Base-by-base conservation (phyloP, 2,329 filamentous ascomycete species). In the Podosphaera fusca region DNA sequence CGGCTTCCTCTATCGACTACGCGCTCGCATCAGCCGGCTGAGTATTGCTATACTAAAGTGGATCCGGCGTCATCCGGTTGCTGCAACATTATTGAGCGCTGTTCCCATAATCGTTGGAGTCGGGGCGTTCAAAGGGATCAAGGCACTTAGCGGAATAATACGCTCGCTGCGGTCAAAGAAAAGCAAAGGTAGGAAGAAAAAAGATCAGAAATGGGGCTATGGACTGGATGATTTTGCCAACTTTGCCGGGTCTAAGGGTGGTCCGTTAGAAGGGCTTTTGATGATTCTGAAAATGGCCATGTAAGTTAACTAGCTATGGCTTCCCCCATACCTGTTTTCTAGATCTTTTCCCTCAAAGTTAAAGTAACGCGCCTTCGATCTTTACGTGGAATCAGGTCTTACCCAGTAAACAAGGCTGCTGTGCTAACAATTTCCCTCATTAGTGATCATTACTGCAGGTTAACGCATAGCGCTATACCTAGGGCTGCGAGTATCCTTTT, bases 381-480 rank as follows among this genome's bases (percentile, higher is more conserved):
- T 42, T 47, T 40, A 5, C 14, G 3, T 29, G 53, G 30, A 29
- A n/a, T 10, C 21, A 30, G 30, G 21, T 2, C 9, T 31, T 33
- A n/a, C 29, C 47, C 7, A n/a, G 47, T 34, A 34, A 50, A 12
- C 9, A 3, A 29, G 34, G 10, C 36, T 46, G 21, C 35, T n/a
- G 49, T 54, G 45, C 33, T 59, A 50, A 59, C 30, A 40, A 10
- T 30, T 30, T 7, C 5, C 38, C 38, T 14, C 40, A 57, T 56
- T 49, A 67, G 65, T 40, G 66, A 64, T 40, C 65, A 67, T 47
- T 66, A 61, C 42, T 65, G 62, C 58, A 65, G 58, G 55, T 57
- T 67, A 4, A 60, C 63, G 4, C 61, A 62, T 2, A 64, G 63
- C 4, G 45, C 57, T 3, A 54, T 63, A 0, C 64, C 65, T 1